Conservation (phyloP, 2,329 filamentous ascomycete genomes). For the Camillea tinctor region DNA sequence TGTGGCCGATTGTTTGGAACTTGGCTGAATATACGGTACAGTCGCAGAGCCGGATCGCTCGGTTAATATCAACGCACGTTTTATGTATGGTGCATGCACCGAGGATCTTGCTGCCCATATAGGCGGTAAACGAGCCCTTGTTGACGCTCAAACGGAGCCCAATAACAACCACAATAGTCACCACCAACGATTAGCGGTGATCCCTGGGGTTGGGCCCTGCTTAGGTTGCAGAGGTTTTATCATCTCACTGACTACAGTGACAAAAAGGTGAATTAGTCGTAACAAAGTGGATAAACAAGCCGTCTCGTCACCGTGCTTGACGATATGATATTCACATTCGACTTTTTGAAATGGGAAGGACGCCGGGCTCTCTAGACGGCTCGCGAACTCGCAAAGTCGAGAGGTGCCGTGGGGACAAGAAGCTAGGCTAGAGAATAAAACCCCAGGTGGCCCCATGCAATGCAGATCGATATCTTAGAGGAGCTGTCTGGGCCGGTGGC, state of each 20-base stretch:
- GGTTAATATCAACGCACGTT: constrained; percentile 35
- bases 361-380: constrained; percentile 11
- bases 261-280: constrained; percentile 30
- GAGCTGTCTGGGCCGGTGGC: constrained; percentile 9
- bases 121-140: constrained; percentile 21
- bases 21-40: constrained; percentile 25
- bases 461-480: constrained; percentile 11
- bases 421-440: constrained; percentile 15
- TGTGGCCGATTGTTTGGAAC: constrained; percentile 27
- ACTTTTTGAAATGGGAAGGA: constrained; percentile 9
- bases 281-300: constrained; percentile 26
- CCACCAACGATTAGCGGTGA: constrained; percentile 17
- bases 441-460: constrained; percentile 14
- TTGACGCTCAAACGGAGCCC: constrained; percentile 33
- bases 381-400: constrained; percentile 13
- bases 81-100: constrained; percentile 37
- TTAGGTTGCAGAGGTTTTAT: constrained; percentile 33
- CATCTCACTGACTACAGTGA: constrained; percentile 25
- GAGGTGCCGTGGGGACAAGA: constrained; percentile 8
- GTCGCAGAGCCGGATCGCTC: constrained; percentile 29
- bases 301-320: constrained; percentile 29
- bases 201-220: constrained; percentile 33
- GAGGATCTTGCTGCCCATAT: constrained; percentile 29
- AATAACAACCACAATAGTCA: too few relatives aligned
- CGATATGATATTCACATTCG: constrained; percentile 33